A percentile compares a stretch with the other conserved stretches of the same genome.
Conservation (phyloP, 345 rosid genomes). For the Passiflora organensis region DNA sequence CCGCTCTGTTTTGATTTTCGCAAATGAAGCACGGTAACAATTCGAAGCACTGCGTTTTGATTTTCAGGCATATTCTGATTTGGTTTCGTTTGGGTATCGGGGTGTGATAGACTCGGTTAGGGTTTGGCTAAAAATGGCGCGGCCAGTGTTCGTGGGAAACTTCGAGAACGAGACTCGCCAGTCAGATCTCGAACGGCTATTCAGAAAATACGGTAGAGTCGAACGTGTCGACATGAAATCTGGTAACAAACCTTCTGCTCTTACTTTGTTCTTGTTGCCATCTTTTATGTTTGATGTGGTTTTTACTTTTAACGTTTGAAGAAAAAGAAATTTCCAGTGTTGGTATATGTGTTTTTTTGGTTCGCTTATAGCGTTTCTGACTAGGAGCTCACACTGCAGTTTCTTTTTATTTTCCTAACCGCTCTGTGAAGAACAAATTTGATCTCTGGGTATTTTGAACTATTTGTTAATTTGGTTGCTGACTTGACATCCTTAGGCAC, state of each 20-base stretch:
- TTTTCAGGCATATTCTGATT: not conserved
- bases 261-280: too few relatives aligned
- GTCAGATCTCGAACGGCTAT: constrained; percentile 65
- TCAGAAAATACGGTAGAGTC: constrained; percentile 69
- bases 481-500: too few relatives aligned
- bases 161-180: constrained; percentile 82
- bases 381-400: too few relatives aligned
- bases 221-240: constrained; percentile 91
- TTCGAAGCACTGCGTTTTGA: not conserved
- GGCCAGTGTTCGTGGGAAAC: constrained; percentile 72
- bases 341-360: too few relatives aligned
- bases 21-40: not conserved
- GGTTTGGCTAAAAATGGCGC: constrained; percentile 30
- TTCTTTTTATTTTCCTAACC: too few relatives aligned
- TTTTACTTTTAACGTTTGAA: not conserved
- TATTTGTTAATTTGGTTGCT: too few relatives aligned
- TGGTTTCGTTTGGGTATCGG: too few relatives aligned
- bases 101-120: too few relatives aligned
- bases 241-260: constrained; percentile 40
- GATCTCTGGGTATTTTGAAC: too few relatives aligned
- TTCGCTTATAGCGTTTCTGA: too few relatives aligned
- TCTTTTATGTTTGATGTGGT: not conserved
- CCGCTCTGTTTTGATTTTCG: not conserved
- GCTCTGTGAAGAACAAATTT: too few relatives aligned
- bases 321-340: too few relatives aligned